Base-by-base conservation (phyloP, 1,284 basidiomycete genomes). In the Tilletia caries region DNA sequence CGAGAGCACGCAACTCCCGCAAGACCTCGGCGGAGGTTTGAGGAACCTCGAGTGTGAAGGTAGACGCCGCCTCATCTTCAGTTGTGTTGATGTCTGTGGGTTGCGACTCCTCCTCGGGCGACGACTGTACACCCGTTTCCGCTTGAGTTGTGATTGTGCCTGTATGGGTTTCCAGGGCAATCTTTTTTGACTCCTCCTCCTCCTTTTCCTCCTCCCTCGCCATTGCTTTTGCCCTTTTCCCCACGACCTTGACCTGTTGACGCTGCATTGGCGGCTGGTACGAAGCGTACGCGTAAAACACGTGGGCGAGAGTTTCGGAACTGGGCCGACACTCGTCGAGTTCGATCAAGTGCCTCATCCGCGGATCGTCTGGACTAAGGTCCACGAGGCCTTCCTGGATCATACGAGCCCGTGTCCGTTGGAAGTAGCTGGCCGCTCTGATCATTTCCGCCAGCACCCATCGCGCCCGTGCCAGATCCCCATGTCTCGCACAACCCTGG, bases 371-470 rank as follows among this genome's bases (percentile, higher is more conserved):
- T 6, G 34, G 15, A 3, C 15, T 10, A 32, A n/a, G n/a, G 20
- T 46, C 32, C 41, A n/a, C 2, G 25, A 48, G 23, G 20, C 27
- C 64, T 10, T 41, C 37, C 29, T 32, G 33, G 27, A 41, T 1
- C 23, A 44, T 23, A 3, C 33, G 44, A 20, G 44, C 44, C 48
- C n/a, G 27, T 8, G 32, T 20, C 32, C 58, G 58, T 29, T 62
- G 58, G 32, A 32, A 34, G n/a, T 62, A 62, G 18, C 29, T n/a
- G 1, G 58, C 58, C 29, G 29, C 32, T 77, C 84, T 85, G 15
- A 93, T 88, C 84, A 93, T 89, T 85, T 97, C 93, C 0, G 91
- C 91, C 68, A 98, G 85, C 69, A 97, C 91, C 95, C 94, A 98
- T 70, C 95, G 86, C 8, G 90, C 89, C 62, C 92, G 86, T 10